phyloP scores from a whole-genome alignment of 2,329 filamentous ascomycete species.

The Tolypocladium cylindrosporum region DNA sequence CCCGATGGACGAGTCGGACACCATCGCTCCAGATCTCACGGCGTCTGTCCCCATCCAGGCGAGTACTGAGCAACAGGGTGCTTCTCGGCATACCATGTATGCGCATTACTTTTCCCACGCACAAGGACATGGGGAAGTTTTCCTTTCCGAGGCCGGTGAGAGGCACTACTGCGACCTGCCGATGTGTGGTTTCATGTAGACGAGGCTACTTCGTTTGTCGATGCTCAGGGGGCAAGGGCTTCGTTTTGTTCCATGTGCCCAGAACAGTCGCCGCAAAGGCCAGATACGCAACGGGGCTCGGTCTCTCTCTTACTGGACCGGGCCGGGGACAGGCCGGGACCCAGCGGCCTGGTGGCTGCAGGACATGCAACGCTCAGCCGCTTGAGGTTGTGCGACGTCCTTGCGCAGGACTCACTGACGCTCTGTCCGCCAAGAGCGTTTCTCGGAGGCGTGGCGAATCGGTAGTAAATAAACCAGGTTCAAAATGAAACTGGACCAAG shows the following conservation, averaged over 20 bases:
- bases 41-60: slow-evolving; percentile 40
- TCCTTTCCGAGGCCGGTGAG: slow-evolving; percentile 31
- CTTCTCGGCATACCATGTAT: slow-evolving; percentile 53
- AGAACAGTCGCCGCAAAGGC: slow-evolving; percentile 52
- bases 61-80: slow-evolving; percentile 47
- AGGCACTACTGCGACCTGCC: slow-evolving; percentile 56
- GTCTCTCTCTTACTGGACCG: slow-evolving; percentile 64
- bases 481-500: neutral
- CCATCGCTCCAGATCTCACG: slow-evolving; percentile 15
- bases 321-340: slow-evolving; percentile 43
- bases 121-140: slow-evolving; percentile 41
- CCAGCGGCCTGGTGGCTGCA: slow-evolving; percentile 48
- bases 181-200: slow-evolving; percentile 40
- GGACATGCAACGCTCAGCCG: too few species aligned
- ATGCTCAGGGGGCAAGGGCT: slow-evolving; percentile 30
- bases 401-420: neutral
- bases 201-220: slow-evolving; percentile 42
- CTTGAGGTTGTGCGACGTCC: too few species aligned
- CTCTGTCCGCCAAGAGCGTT: neutral
- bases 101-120: slow-evolving; percentile 51
- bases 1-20: too few species aligned
- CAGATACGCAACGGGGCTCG: slow-evolving; percentile 43
- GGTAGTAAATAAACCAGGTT: neutral
- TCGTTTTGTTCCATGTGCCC: slow-evolving; percentile 56
- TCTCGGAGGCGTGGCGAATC: neutral